Evolutionary conservation across 768 basidiomycete genomes (phyloP), one percentile per base, ranked within the genome.

Genomic region (Exsudoporus frostii): DNA sequence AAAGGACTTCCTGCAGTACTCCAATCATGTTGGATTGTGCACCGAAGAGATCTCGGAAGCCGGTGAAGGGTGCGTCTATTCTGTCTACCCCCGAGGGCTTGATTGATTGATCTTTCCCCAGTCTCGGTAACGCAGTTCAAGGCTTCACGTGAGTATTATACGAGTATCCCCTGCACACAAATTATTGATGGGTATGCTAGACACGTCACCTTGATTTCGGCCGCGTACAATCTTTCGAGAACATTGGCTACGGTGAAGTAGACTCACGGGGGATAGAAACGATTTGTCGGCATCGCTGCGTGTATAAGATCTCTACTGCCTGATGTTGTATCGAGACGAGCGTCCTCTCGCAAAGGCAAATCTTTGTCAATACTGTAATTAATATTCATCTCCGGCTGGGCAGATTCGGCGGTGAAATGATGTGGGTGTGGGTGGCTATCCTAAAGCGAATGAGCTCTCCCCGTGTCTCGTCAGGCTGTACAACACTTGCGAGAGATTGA

Each of bases 11-110:
- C 65, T 89, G 47, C 76, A 88, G 40, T 93, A 90, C 67, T 81
- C 86, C 6, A 95, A 95, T 67, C 92, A 96, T 62, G 85, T 94
- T 32, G 90, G 88, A 0, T 71, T 95, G 30, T 92, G 90, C 67
- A 88, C 85, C 0, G 93, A 91, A 66, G 90, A 92, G 64, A 89
- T 91, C 39, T 90, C 88, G 0, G 85, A 85, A 56, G 83, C 90
- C 29, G 92, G 92, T 10, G 91, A 93, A 72, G 88, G 82, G 86
- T 89, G 58, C 50, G 81, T 73, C 5, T 20, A 25, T 25, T 29
- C n/a, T n/a, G 17, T 39, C 43, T 51, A 2, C 11, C 5, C 20
- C 4, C 1, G 10, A 30, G n/a, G 2, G 25, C 24, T 37, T 29
- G 7, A 42, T 30, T n/a, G 40, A 32, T 51, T 50, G 29, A 57